Evolutionary conservation across 2,329 filamentous ascomycete species (phyloP), one percentile per base, ranked within the genome.

Genomic region (Mollisiaceae sp.): DNA sequence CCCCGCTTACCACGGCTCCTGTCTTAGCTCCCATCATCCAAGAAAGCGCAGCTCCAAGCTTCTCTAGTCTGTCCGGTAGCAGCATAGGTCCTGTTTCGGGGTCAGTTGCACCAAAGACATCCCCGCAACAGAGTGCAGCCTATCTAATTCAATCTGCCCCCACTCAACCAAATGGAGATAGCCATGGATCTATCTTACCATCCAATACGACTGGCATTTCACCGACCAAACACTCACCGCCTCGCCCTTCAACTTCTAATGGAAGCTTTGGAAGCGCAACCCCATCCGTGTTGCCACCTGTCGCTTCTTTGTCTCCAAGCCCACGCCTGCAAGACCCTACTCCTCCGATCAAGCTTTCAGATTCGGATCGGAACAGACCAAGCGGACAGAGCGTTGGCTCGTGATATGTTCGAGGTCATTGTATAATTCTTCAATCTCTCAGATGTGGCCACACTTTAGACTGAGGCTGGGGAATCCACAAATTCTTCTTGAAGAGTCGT

Each of bases 241-340:
- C 75, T 69, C 65, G 72, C 56, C 65, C 71, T 35, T 61, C 66
- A 8, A 69, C 67, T 35, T 70, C 72, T 2, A 75, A 75, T 68
- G 71, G 72, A 47, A 73, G 64, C 50, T 68, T 74, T 60, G 69
- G 68, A 0, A 66, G 67, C 2, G 67, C 64, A 18, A 77, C 74
- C 11, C 75, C 76, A 8, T 79, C 83, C 0, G 81, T 89, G 27
- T 77, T 90, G 2, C 88, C 87, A 5, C 87, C 87, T 0, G 76
- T 83, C 1, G 82, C 85, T 47, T 80, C 84, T 1, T 74, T 91
- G 57, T 84, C 86, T 11, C 88, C 88, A 0, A 86, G 83, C 50
- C 82, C 84, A 1, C 82, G 81, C 15, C 80, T 83, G 64, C 83
- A 85, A 69, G 86, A 87, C 64, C 74, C 88, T 59, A 86, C 85